These are phyloP conservation scores for Hordeum pubiflorum DNA, from an alignment of 202 grass and related monocot species.

Conservation along the genomic window DNA sequence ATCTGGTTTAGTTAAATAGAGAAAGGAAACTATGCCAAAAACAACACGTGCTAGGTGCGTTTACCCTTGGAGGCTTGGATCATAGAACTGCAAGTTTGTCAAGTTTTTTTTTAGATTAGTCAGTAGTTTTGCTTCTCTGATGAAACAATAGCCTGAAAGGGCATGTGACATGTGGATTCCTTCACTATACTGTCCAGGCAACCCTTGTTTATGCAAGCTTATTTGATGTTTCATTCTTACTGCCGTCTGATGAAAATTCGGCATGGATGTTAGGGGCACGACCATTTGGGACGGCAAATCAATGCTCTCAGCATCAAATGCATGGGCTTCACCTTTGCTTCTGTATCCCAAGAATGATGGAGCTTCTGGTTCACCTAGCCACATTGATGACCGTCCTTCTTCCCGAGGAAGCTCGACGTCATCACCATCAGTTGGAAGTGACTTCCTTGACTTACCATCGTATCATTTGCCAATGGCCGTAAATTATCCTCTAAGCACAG, in stretches of 20 bases:
- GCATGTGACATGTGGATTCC: not conserved
- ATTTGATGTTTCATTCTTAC: not conserved
- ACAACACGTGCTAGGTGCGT: not conserved
- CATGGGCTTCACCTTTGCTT: conserved; percentile 35
- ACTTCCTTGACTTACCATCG: conserved; percentile 50
- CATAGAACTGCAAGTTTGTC: not conserved
- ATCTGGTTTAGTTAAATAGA: not conserved
- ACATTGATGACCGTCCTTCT: conserved; percentile 35
- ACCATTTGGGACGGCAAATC: conserved; percentile 30
- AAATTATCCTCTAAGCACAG: conserved; percentile 41
- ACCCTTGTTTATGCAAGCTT: not conserved
- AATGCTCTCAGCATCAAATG: conserved; percentile 40
- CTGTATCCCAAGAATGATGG: conserved; percentile 48
- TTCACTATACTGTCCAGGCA: not conserved
- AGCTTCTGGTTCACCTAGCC: conserved; percentile 29
- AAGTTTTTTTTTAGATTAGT: not conserved
- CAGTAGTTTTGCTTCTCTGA: not conserved
- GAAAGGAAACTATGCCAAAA: not conserved
- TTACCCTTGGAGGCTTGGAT: not conserved
- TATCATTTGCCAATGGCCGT: conserved; percentile 15
- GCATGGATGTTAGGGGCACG: conserved; percentile 33
- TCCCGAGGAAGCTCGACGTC: conserved; percentile 47
- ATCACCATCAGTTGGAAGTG: conserved; percentile 55
- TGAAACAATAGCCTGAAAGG: not conserved
- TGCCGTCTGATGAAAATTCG: not conserved